Percentiles rank a stretch among this genome's conserved stretches.
These are phyloP conservation scores for Ceratocystis papillata DNA, from an alignment of 2,329 filamentous ascomycete genomes.

Conservation along the genomic window DNA sequence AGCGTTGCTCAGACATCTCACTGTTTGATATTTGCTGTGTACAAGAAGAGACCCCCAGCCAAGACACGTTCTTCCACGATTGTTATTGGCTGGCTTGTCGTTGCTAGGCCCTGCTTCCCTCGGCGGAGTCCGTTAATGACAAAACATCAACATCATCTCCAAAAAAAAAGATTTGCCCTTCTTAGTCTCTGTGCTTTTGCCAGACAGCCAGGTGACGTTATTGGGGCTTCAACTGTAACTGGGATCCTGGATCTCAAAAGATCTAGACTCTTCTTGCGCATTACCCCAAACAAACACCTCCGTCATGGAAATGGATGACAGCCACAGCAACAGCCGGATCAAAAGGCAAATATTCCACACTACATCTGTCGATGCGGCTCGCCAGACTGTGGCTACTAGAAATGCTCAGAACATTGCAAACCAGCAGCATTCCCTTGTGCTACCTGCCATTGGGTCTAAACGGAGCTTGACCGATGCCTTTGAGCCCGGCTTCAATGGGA, in stretches of 20 bases:
- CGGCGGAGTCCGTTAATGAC: background rate
- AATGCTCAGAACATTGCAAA: background rate
- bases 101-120: constrained; percentile 11
- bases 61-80: too few relatives aligned
- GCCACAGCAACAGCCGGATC: background rate
- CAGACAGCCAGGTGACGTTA: background rate
- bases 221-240: background rate
- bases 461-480: constrained; percentile 21
- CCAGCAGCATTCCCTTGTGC: constrained; percentile 1
- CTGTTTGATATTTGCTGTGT: background rate
- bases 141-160: background rate
- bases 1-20: background rate
- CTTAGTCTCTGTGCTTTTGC: background rate
- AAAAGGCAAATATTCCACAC: constrained; percentile 21
- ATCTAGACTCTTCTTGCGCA: too few relatives aligned
- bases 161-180: background rate
- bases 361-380: constrained; percentile 21
- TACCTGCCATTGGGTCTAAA: constrained; percentile 18
- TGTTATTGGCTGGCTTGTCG: constrained; percentile 2
- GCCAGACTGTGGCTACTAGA: background rate
- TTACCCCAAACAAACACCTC: too few relatives aligned
- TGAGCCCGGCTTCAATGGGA: constrained; percentile 1
- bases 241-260: background rate
- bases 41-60: too few relatives aligned
- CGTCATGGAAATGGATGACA: background rate